A percentile compares a stretch with the other conserved stretches of the same genome.
phyloP scores from a whole-genome alignment of 345 rosid species.

The Dovyalis caffra region DNA sequence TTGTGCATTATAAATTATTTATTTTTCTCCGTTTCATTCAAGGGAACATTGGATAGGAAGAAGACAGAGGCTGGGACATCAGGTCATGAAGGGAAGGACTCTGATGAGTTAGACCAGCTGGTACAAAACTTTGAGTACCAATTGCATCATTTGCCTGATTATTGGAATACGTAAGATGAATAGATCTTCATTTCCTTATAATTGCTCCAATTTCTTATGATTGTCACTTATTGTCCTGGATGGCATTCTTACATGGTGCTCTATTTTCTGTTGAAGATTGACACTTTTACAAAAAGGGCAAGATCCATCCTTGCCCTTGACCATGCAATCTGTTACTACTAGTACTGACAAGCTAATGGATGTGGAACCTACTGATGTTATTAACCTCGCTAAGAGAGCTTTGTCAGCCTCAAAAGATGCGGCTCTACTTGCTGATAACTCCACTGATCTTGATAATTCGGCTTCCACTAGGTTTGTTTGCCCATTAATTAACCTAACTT shows the following conservation, averaged over 20 bases:
- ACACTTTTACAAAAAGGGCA: constrained; percentile 36
- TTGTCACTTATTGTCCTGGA: background rate
- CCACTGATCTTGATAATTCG: constrained; percentile 32
- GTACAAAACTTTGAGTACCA: constrained; percentile 38
- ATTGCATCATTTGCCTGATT: constrained; percentile 41
- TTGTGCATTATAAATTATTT: constrained; percentile 2
- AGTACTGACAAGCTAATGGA: constrained; percentile 22
- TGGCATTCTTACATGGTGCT: constrained; percentile 8
- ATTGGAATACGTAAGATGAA: constrained; percentile 57
- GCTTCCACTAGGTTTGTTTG: constrained; percentile 54
- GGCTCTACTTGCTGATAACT: constrained; percentile 43
- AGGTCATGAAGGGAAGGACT: constrained; percentile 34
- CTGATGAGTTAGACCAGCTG: constrained; percentile 28
- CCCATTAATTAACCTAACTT: background rate
- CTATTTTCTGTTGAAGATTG: constrained; percentile 36
- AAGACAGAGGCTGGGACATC: constrained; percentile 37
- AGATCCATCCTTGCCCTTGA: constrained; percentile 29
- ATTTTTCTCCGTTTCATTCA: background rate
- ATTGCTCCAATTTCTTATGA: background rate
- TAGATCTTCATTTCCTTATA: background rate
- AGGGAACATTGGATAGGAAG: constrained; percentile 43
- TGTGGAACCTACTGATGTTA: constrained; percentile 38
- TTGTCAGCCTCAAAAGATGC: constrained; percentile 75
- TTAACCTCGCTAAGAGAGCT: constrained; percentile 67
- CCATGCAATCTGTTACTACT: constrained; percentile 26